Evolutionary conservation across 1,139 yeast species (phyloP), one percentile per base, ranked within the genome.

Genomic region (Suhomyces bribrorum): DNA sequence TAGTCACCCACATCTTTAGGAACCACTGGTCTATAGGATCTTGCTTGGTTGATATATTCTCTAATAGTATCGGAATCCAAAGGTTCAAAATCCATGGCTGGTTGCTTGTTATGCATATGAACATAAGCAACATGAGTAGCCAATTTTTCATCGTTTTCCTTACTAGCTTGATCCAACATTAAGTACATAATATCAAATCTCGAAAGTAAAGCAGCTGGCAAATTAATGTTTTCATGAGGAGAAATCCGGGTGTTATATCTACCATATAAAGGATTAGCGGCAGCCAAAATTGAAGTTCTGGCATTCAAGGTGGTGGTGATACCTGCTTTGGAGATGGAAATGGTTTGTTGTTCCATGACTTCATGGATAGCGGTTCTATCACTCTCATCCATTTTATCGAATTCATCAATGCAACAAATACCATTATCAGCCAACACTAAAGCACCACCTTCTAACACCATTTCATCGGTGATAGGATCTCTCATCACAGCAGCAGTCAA

Each of bases 341-440:
- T 92, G 2, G 98, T 94, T 65, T 94, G 98, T 62, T 94, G 99
- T 69, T 94, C 99, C 99, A 94, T 94, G 31, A 94, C 99, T 72
- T 92, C 98, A 64, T 92, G 98, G 57, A 94, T 94, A 4, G 98
- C 97, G 0, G 98, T 92, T 60, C 99, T 77, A 64, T 94, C 98
- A 44, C 78, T 68, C 61, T 94, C 99, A 59, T 90, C 97, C 99
- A 94, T 94, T 69, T 92, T 92, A 66, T 92, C 99, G 60, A 92
- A 92, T 69, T 92, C 99, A 78, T 92, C 99, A 59, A 92, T 92
- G 66, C 98, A 92, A 69, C 98, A 92, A 48, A 94, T 85, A 61
- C 99, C 99, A 57, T 92, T 90, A 65, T 94, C 99, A 1, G 98
- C 96, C 43, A 94, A 72, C 3, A 94, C 98, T 43, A 94, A 73